A percentile compares a stretch with the other conserved stretches of the same genome.
Evolutionary conservation across 345 rosid species (phyloP).

Genomic region (Brassica carinata): DNA sequence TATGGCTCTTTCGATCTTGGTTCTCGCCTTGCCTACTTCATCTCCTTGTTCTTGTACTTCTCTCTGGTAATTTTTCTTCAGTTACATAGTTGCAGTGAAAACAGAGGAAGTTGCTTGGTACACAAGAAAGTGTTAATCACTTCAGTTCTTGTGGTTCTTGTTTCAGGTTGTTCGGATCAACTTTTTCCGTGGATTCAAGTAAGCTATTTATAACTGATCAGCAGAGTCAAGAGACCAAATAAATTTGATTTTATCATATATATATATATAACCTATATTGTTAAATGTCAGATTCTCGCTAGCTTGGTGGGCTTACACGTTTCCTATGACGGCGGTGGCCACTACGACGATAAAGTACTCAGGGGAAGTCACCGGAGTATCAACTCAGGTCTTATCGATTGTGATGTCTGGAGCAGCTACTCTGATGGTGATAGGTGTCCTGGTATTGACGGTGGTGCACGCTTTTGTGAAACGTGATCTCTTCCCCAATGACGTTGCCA

Average conservation of each 20-base stretch:
- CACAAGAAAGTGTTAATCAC: slow-evolving; percentile 23
- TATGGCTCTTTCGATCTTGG: slow-evolving; percentile 73
- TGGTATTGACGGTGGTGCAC: slow-evolving; percentile 52
- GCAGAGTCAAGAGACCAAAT: background rate
- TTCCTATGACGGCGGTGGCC: slow-evolving; percentile 78
- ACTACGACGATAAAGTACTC: slow-evolving; percentile 69
- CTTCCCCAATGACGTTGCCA: slow-evolving; percentile 71
- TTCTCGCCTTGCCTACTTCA: slow-evolving; percentile 79
- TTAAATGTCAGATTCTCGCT: slow-evolving; percentile 62
- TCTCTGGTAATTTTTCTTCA: slow-evolving; percentile 57
- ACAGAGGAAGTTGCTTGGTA: background rate
- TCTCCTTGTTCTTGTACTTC: slow-evolving; percentile 81
- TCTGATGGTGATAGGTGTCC: slow-evolving; percentile 53
- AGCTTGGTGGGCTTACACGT: slow-evolving; percentile 98
- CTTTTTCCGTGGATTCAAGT: slow-evolving; percentile 85
- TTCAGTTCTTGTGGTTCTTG: slow-evolving; percentile 9
- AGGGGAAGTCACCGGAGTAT: slow-evolving; percentile 48
- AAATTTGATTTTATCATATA: background rate
- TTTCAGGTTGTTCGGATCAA: slow-evolving; percentile 76
- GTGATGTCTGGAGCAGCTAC: slow-evolving; percentile 51
- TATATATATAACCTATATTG: background rate
- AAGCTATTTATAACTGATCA: slow-evolving; percentile 8
- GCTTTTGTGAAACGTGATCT: slow-evolving; percentile 57
- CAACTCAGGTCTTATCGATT: slow-evolving; percentile 49
- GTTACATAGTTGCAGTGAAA: background rate